phyloP scores from a whole-genome alignment of 2,329 filamentous ascomycete genomes.

The Blastomyces percursus region DNA sequence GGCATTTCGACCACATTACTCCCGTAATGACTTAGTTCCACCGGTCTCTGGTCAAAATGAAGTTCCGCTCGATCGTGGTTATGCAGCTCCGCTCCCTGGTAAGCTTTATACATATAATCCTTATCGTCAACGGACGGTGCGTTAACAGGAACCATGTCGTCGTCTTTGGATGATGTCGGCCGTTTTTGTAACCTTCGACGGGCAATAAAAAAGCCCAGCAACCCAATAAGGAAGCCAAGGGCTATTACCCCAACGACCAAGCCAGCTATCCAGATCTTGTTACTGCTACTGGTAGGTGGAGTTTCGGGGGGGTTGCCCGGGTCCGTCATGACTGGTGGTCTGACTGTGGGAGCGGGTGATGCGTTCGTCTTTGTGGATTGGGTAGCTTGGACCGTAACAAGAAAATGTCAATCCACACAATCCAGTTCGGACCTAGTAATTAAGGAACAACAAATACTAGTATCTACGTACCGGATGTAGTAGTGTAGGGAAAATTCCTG shows the following conservation, averaged over 20 bases:
- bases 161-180: background rate
- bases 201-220: background rate
- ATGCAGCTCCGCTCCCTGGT: background rate
- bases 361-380: background rate
- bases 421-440: background rate
- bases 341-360: background rate
- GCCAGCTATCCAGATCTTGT: conserved; percentile 1
- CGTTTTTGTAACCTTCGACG: background rate
- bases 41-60: background rate
- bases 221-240: background rate
- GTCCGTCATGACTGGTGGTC: background rate
- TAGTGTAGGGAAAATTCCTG: background rate
- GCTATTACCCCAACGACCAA: background rate
- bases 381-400: background rate
- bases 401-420: background rate
- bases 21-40: conserved; percentile 1
- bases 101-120: background rate
- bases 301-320: background rate
- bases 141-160: background rate
- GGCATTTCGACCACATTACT: conserved; percentile 2
- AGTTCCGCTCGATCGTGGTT: background rate
- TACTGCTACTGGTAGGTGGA: background rate
- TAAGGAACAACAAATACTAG: background rate
- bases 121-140: background rate
- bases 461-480: background rate